Evolutionary conservation across 2,329 filamentous ascomycete species (phyloP).

Genomic region (Xylariaceae sp.): DNA sequence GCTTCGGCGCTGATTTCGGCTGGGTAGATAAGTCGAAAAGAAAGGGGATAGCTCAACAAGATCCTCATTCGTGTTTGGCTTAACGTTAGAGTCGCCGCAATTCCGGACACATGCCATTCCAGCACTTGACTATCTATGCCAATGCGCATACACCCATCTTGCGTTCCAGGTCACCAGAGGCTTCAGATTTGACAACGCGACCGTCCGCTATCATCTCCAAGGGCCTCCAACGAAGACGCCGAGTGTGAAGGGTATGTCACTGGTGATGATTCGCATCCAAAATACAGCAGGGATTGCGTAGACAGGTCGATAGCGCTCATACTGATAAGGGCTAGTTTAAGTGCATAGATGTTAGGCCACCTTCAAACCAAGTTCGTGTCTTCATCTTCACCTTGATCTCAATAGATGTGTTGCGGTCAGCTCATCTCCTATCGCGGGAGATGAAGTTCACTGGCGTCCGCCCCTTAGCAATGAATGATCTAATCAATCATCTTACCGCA

Average conservation of each 20-base stretch:
- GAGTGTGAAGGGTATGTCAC: background rate
- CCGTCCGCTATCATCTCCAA: background rate
- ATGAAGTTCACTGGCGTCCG: no score
- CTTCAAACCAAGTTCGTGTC: no score
- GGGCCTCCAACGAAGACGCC: background rate
- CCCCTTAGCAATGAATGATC: no score
- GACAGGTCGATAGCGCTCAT: no score
- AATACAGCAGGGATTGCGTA: no score
- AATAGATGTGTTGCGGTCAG: no score
- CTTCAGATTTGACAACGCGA: constrained; percentile 35
- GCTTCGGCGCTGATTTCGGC: constrained; percentile 48
- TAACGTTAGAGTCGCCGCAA: constrained; percentile 42
- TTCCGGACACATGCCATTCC: constrained; percentile 39
- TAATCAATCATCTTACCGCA: no score
- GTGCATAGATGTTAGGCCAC: no score
- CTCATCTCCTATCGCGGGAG: no score
- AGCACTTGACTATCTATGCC: constrained; percentile 33
- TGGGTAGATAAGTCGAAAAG: constrained; percentile 45
- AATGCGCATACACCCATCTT: constrained; percentile 33
- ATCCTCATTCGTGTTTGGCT: constrained; percentile 43
- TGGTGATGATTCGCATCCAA: background rate
- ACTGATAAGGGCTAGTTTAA: no score
- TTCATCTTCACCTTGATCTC: no score
- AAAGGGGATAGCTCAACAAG: constrained; percentile 40
- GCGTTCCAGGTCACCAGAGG: constrained; percentile 36